Base-by-base conservation (phyloP, 345 rosid species). In the Microcos paniculata region DNA sequence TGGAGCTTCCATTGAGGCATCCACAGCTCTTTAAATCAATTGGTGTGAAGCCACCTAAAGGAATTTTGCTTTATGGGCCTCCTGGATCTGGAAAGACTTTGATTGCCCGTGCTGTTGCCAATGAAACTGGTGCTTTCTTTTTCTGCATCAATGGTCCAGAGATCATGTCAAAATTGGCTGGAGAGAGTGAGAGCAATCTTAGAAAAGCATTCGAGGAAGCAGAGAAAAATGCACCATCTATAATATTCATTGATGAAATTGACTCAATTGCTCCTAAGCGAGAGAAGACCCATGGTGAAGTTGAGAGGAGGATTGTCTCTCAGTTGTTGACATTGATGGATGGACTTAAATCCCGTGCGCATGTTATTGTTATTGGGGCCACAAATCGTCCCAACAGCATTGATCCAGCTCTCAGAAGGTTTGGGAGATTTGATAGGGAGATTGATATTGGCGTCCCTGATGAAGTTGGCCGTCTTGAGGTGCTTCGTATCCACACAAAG, bases 381-480 rank as follows among this genome's bases (percentile, higher is more conserved):
- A 95, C 99, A n/a, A 95, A 95, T 82, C 96, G 99, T 14, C 99
- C 99, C 65, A 95, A 93, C 77, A 93, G 98, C 78, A 88, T 95
- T 61, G 99, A 95, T 80, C 97, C 98, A 3, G 97, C 99, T 71
- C 82, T 93, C 80, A 89, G 98, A 76, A 88, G 99, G 84, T 95
- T 95, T 82, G 98, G 99, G 6, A 88, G 99, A 74, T 95, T 95
- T 63, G 99, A 93, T 49, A 83, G 97, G 84, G 99, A 95, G 72
- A 95, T 95, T 35, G 98, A 92, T 74, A 94, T 94, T 45, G 98
- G 98, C 62, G 97, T 94, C 62, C 98, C 98, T 8, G 98, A 92
- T 79, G 99, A 95, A 82, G 86, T 95, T 58, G 99, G 99, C n/a
- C 98, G 99, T 59, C 98, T 95, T 69, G 99, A 95, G 82, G 99